Evolutionary conservation across 108 stramenopile species (phyloP).

Genomic region (Skeletonema marinoi): DNA sequence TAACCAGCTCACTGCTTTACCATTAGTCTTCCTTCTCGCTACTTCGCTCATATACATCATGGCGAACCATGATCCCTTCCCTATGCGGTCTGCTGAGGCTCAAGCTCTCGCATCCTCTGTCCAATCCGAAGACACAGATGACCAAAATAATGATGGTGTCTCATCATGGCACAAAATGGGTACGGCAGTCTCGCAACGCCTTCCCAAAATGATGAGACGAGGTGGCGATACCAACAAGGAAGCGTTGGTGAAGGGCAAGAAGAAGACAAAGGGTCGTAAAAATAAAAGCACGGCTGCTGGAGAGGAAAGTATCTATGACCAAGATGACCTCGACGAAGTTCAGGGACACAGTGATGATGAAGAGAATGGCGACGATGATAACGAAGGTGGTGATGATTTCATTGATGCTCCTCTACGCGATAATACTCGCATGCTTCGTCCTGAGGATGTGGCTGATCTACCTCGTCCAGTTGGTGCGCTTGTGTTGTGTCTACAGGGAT

Average conservation of each 20-base stretch:
- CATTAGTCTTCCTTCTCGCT: background rate
- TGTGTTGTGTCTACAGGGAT: slow-evolving; percentile 39
- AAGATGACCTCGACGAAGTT: slow-evolving; percentile 37
- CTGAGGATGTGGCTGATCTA: slow-evolving; percentile 49
- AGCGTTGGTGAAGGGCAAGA: slow-evolving; percentile 22
- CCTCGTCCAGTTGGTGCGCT: slow-evolving; percentile 41
- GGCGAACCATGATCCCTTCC: slow-evolving; percentile 77
- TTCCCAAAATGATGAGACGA: slow-evolving; percentile 22
- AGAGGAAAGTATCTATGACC: slow-evolving; percentile 40
- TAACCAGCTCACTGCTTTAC: background rate
- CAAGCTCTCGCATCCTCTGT: slow-evolving; percentile 54
- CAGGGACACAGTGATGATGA: slow-evolving; percentile 19
- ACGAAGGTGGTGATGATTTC: slow-evolving; percentile 56
- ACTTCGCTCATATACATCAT: slow-evolving; percentile 3
- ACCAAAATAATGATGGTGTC: slow-evolving; percentile 12
- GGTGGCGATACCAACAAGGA: slow-evolving; percentile 9
- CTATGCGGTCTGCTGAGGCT: slow-evolving; percentile 81
- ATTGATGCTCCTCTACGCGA: slow-evolving; percentile 62
- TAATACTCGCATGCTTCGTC: slow-evolving; percentile 15
- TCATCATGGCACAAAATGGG: slow-evolving; percentile 48
- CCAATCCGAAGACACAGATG: slow-evolving; percentile 5
- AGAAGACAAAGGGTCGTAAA: slow-evolving; percentile 10
- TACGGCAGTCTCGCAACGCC: slow-evolving; percentile 27
- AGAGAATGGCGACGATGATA: slow-evolving; percentile 49
- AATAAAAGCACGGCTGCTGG: background rate